Conservation (phyloP, 2,329 filamentous ascomycete genomes). For the Coleophoma crateriformis region DNA sequence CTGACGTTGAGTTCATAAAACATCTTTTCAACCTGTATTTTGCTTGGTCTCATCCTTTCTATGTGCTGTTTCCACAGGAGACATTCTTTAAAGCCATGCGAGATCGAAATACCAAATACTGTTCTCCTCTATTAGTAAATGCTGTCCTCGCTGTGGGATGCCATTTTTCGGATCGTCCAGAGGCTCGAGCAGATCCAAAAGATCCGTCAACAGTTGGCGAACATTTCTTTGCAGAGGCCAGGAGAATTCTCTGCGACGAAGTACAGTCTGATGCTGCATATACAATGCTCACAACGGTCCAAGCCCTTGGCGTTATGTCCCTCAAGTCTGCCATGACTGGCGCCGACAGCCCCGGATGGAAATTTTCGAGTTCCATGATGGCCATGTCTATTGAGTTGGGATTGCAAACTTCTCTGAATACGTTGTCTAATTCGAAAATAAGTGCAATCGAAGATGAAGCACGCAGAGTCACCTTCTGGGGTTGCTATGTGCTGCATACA, state of each 20-base stretch:
- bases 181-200: conserved; percentile 55
- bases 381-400: conserved; percentile 53
- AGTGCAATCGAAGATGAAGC: conserved; percentile 36
- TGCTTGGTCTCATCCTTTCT: conserved; percentile 70
- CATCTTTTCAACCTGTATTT: conserved; percentile 63
- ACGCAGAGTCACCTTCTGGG: conserved; percentile 45
- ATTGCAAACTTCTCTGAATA: conserved; percentile 7
- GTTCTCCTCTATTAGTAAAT: conserved; percentile 35
- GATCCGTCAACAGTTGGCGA: conserved; percentile 64
- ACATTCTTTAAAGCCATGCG: conserved; percentile 12
- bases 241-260: conserved; percentile 50
- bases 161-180: conserved; percentile 60
- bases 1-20: conserved; percentile 50
- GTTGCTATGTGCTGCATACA: conserved; percentile 40
- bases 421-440: conserved; percentile 13
- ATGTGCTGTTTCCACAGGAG: conserved; percentile 56
- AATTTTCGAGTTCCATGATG: conserved; percentile 65
- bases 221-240: conserved; percentile 67
- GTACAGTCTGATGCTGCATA: conserved; percentile 36
- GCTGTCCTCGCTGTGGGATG: conserved; percentile 47
- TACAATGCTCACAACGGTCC: conserved; percentile 63
- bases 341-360: conserved; percentile 67
- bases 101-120: conserved; percentile 12
- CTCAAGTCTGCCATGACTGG: conserved; percentile 67
- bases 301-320: conserved; percentile 70